A percentile compares a stretch with the other conserved stretches of the same genome.
Evolutionary conservation across 2,329 filamentous ascomycete species (phyloP).

Genomic region (Ploettnerulaceae sp.): DNA sequence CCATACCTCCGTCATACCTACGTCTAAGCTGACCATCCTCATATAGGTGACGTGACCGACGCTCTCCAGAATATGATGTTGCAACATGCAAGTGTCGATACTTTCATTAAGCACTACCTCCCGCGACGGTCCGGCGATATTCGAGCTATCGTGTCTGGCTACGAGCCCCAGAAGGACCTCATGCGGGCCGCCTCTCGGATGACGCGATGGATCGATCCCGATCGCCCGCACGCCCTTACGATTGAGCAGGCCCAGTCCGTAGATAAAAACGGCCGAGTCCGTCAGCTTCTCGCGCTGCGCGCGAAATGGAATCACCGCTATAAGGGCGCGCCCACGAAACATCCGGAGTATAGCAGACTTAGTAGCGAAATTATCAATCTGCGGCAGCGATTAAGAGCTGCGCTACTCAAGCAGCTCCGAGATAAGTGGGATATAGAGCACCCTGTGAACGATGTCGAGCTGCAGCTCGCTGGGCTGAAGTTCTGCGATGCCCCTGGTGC

Average conservation of each 20-base stretch:
- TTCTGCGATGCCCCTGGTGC: conserved; percentile 12
- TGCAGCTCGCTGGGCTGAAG: conserved; percentile 16
- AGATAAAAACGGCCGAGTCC: conserved; percentile 17
- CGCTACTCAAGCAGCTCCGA: too few species aligned
- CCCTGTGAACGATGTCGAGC: conserved; percentile 21
- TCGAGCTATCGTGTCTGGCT: conserved; percentile 15
- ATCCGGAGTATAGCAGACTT: too few species aligned
- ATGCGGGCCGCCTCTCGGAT: conserved; percentile 20
- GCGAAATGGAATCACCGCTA: conserved; percentile 18
- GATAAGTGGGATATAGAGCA: conserved; percentile 18
- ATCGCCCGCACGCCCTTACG: conserved; percentile 18
- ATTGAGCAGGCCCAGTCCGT: too few species aligned
- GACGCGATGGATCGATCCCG: conserved; percentile 20
- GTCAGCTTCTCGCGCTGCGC: conserved; percentile 13
- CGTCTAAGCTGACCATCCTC: not conserved
- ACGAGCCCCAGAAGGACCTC: conserved; percentile 15
- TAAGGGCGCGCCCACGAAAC: too few species aligned
- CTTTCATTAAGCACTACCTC: conserved; percentile 14
- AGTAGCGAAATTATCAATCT: too few species aligned
- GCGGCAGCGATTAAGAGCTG: too few species aligned
- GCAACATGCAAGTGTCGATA: not conserved
- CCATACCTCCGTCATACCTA: not conserved
- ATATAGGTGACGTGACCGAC: not conserved
- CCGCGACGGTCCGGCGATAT: too few species aligned
- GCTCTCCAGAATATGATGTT: not conserved